Conservation (phyloP, 2,329 filamentous ascomycete genomes). For the Cytospora paraplurivora region DNA sequence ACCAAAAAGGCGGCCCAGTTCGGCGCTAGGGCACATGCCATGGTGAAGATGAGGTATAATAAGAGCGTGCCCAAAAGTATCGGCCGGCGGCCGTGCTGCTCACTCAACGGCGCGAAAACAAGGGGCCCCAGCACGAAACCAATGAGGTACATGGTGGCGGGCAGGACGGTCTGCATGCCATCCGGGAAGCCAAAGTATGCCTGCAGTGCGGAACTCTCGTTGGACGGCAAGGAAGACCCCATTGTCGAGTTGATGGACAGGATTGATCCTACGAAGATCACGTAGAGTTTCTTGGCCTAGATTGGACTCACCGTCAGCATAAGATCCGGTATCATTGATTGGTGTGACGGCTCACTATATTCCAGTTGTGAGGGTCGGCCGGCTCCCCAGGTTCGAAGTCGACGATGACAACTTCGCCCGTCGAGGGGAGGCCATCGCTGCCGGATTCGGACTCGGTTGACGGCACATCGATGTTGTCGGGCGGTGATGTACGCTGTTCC, state of each 20-base stretch:
- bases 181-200: conserved; percentile 29
- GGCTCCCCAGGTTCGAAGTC: conserved; percentile 22
- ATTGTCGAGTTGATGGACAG: conserved; percentile 33
- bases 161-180: conserved; percentile 32
- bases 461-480: not conserved
- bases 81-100: conserved; percentile 32
- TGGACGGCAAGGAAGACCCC: conserved; percentile 33
- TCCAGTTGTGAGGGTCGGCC: conserved; percentile 26
- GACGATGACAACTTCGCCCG: conserved; percentile 14
- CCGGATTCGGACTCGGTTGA: conserved; percentile 13
- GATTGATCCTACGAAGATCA: conserved; percentile 32
- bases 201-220: conserved; percentile 31
- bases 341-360: not conserved
- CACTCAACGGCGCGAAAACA: conserved; percentile 35
- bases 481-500: not conserved
- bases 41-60: conserved; percentile 31
- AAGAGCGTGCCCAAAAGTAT: conserved; percentile 28
- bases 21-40: conserved; percentile 30
- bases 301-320: not conserved
- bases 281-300: conserved; percentile 31
- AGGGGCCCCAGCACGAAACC: conserved; percentile 35
- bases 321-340: too few relatives aligned
- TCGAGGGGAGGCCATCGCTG: conserved; percentile 5
- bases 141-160: conserved; percentile 33
- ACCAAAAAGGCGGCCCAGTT: conserved; percentile 33